Conservation (phyloP, 2,329 filamentous ascomycete genomes). For the Botrytis aclada region DNA sequence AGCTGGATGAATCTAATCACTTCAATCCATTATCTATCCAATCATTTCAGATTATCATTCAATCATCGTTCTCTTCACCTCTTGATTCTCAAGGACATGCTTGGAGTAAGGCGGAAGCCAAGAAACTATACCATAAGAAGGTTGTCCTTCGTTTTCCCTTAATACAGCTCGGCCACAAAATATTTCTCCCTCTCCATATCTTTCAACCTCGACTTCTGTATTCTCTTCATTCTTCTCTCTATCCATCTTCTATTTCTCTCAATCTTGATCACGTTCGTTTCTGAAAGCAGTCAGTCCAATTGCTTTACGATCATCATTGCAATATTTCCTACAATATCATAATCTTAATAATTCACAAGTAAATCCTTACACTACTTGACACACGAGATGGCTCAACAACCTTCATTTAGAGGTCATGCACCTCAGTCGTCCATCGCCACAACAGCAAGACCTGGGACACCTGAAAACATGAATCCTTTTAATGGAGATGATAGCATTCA, state of each 20-base stretch:
- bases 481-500: constrained; percentile 34
- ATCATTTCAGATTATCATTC: not conserved
- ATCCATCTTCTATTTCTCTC: not conserved
- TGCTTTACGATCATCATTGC: not conserved
- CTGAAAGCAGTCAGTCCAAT: not conserved
- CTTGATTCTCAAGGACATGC: not conserved
- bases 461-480: constrained; percentile 37
- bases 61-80: not conserved
- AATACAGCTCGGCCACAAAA: not conserved
- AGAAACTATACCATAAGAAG: not conserved
- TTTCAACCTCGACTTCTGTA: not conserved
- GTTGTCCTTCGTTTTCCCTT: not conserved
- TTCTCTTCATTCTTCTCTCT: not conserved
- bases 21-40: not conserved
- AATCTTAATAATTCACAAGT: not conserved
- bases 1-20: not conserved
- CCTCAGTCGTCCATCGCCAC: constrained; percentile 34
- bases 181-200: not conserved
- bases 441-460: constrained; percentile 41
- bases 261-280: not conserved
- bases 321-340: not conserved
- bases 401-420: constrained; percentile 23
- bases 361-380: no score
- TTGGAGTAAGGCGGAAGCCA: not conserved
- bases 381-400: constrained; percentile 9